Conservation (phyloP, 805 yeast species). For the Naumovozyma baii region DNA sequence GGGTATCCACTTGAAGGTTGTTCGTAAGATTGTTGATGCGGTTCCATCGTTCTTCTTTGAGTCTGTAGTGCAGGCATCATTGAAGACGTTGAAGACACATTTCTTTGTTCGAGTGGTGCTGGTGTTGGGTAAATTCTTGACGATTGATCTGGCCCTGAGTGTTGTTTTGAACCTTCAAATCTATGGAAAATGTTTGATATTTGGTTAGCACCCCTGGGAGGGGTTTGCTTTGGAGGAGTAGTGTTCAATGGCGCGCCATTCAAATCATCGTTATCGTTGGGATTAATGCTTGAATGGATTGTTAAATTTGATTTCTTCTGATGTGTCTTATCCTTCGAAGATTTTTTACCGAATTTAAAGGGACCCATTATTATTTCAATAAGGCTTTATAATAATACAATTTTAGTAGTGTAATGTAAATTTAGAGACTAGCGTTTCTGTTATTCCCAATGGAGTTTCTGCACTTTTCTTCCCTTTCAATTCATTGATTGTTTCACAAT, state of each 20-base stretch:
- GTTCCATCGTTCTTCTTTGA: constrained; percentile 1
- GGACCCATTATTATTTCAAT: constrained; percentile 37
- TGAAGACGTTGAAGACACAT: constrained; percentile 21
- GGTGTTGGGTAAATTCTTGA: constrained; percentile 16
- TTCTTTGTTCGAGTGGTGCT: constrained; percentile 23
- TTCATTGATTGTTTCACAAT: too few relatives aligned
- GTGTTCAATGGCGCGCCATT: constrained; percentile 9
- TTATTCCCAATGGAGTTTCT: too few relatives aligned
- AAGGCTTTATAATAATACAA: too few relatives aligned
- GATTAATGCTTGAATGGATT: too few relatives aligned
- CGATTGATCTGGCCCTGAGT: constrained; percentile 1
- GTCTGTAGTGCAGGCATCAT: constrained; percentile 1
- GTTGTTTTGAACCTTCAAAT: neutral
- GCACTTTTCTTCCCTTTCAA: too few relatives aligned
- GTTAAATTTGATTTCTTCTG: constrained; percentile 4
- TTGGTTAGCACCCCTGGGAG: neutral
- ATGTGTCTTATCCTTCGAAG: constrained; percentile 27
- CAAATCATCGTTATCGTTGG: constrained; percentile 10
- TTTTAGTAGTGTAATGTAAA: too few relatives aligned
- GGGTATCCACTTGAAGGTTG: neutral
- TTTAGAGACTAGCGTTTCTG: too few relatives aligned
- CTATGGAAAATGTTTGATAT: neutral
- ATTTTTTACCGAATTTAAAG: constrained; percentile 47
- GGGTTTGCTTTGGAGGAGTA: constrained; percentile 6
- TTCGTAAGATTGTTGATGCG: neutral